Evolutionary conservation across 345 rosid genomes (phyloP).

Genomic region (Populus nigra): DNA sequence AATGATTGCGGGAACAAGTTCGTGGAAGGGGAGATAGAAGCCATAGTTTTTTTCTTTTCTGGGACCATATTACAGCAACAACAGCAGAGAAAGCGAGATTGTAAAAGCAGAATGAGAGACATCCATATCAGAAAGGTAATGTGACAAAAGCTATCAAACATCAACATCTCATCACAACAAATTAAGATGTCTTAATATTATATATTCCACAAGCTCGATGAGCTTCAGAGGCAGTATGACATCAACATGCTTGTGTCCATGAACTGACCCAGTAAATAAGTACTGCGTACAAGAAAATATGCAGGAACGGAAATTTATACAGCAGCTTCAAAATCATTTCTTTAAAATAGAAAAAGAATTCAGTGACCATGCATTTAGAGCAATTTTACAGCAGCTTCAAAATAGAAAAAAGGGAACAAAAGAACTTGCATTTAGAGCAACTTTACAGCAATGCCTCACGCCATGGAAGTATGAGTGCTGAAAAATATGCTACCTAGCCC

Average conservation of each 20-base stretch:
- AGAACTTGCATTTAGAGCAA: not conserved
- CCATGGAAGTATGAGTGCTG: not conserved
- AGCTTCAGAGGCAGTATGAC: not conserved
- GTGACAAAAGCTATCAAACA: not conserved
- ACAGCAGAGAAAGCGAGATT: no score
- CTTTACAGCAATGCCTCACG: not conserved
- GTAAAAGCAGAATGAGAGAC: not conserved
- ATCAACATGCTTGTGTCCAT: not conserved
- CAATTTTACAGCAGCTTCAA: not conserved
- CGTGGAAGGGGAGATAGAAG: constrained; percentile 6
- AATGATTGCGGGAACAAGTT: constrained; percentile 29
- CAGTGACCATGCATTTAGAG: not conserved
- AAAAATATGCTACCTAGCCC: not conserved
- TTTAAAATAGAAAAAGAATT: no score
- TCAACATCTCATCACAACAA: not conserved
- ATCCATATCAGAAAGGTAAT: not conserved
- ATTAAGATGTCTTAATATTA: not conserved
- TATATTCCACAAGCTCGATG: not conserved
- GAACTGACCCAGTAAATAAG: not conserved
- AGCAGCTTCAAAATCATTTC: no score
- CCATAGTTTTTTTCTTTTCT: constrained; percentile 10
- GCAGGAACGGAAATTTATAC: not conserved
- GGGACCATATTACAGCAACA: no score
- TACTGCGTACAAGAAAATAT: not conserved
- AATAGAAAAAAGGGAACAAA: not conserved